Conservation (phyloP, 116 monocot species). For the Papilionanthe hybrid region DNA sequence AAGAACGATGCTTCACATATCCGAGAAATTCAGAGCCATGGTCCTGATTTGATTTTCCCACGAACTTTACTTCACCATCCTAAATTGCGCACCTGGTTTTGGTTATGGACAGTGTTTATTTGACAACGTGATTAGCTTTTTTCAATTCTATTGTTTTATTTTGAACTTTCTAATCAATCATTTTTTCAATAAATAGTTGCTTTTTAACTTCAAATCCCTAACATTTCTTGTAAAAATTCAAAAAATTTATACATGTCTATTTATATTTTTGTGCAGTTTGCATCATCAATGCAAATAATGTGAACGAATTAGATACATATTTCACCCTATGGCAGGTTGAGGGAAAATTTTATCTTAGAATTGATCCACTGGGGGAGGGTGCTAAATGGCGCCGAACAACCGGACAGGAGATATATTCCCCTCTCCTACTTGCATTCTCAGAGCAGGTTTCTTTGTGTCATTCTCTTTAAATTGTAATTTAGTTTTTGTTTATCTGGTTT, state of each 20-base stretch:
- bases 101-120: background rate
- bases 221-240: background rate
- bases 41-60: background rate
- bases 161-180: background rate
- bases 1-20: background rate
- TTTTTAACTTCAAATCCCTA: background rate
- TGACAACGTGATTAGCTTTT: background rate
- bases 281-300: background rate
- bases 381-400: constrained; percentile 88
- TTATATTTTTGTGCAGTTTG: background rate
- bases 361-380: constrained; percentile 84
- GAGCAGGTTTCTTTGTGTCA: constrained; percentile 50
- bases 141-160: background rate
- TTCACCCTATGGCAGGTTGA: constrained; percentile 37
- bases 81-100: background rate
- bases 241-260: background rate
- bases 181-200: background rate
- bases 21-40: background rate
- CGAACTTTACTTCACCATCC: background rate
- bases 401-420: constrained; percentile 97
- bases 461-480: background rate
- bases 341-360: constrained; percentile 83
- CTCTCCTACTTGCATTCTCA: constrained; percentile 85
- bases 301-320: background rate
- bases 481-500: background rate